Percentiles rank a stretch among this genome's conserved stretches.
Conservation (phyloP, 768 basidiomycete genomes). For the Macrolepiota dolichaula region DNA sequence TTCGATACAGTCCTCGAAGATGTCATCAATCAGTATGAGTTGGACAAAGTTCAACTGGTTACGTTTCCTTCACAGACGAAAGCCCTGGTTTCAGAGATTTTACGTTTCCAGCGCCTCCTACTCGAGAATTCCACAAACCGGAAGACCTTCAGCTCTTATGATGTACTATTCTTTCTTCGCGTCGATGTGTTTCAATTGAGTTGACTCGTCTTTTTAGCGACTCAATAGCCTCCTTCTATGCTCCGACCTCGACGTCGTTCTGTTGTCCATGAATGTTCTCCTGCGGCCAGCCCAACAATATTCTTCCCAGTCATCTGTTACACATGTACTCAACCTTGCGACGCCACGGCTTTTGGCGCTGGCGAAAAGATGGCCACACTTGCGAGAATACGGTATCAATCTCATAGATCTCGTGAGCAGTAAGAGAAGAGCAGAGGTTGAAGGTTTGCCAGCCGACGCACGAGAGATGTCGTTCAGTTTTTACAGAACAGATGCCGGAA, state of each 20-base stretch:
- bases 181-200: conserved; percentile 7
- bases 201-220: conserved; percentile 49
- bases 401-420: conserved; percentile 68
- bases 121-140: conserved; percentile 98
- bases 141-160: conserved; percentile 94
- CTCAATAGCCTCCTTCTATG: conserved; percentile 85
- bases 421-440: conserved; percentile 49
- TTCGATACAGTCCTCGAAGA: conserved; percentile 89
- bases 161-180: conserved; percentile 56
- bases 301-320: conserved; percentile 81
- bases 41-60: conserved; percentile 80
- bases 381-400: conserved; percentile 77
- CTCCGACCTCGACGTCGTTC: conserved; percentile 85
- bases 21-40: conserved; percentile 77
- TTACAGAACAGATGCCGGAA: conserved; percentile 56
- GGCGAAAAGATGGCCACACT: conserved; percentile 78
- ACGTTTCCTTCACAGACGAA: conserved; percentile 76
- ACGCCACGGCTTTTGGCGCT: conserved; percentile 79
- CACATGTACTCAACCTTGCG: conserved; percentile 78
- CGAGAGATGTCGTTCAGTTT: conserved; percentile 81
- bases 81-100: conserved; percentile 72
- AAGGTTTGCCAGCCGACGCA: conserved; percentile 65
- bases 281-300: conserved; percentile 95
- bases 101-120: conserved; percentile 84
- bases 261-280: conserved; percentile 78